Evolutionary conservation across 2,329 filamentous ascomycete genomes (phyloP).

Genomic region (Venturia effusa): DNA sequence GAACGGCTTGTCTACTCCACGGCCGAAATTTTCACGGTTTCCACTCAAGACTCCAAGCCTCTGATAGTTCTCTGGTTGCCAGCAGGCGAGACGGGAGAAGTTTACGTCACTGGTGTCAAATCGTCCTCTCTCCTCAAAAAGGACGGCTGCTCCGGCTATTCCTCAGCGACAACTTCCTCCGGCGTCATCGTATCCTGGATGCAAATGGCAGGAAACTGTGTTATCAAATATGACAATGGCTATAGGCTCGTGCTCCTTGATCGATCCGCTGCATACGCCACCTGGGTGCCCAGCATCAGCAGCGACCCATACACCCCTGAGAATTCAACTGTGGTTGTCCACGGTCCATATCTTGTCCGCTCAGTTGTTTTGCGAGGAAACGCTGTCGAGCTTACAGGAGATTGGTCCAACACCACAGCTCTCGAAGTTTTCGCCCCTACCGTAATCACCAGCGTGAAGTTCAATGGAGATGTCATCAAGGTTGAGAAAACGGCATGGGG

Average conservation of each 20-base stretch:
- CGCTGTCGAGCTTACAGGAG: slow-evolving; percentile 25
- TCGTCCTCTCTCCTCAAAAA: slow-evolving; percentile 14
- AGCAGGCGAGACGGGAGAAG: slow-evolving; percentile 29
- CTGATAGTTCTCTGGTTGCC: slow-evolving; percentile 30
- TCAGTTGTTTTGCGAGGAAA: slow-evolving; percentile 17
- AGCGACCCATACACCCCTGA: slow-evolving; percentile 27
- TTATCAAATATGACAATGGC: slow-evolving; percentile 27
- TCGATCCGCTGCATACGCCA: slow-evolving; percentile 25
- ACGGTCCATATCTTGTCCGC: slow-evolving; percentile 32
- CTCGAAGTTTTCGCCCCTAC: slow-evolving; percentile 28
- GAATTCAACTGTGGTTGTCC: slow-evolving; percentile 29
- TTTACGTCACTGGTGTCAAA: slow-evolving; percentile 25
- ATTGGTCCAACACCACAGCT: slow-evolving; percentile 22
- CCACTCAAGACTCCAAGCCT: slow-evolving; percentile 24
- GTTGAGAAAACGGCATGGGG: slow-evolving; percentile 11
- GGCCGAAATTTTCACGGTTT: slow-evolving; percentile 54
- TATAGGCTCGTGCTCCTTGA: slow-evolving; percentile 27
- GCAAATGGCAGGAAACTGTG: slow-evolving; percentile 21
- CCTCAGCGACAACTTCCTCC: background rate
- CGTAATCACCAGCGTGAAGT: slow-evolving; percentile 21
- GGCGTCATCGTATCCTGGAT: slow-evolving; percentile 21
- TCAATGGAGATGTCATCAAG: slow-evolving; percentile 26
- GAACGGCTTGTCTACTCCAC: slow-evolving; percentile 54
- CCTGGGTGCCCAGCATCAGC: slow-evolving; percentile 29
- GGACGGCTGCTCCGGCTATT: background rate